Percentiles rank a stretch among this genome's conserved stretches.
These are phyloP conservation scores for Lecanicillium sp. DNA, from an alignment of 2,329 filamentous ascomycete species.

Conservation along the genomic window DNA sequence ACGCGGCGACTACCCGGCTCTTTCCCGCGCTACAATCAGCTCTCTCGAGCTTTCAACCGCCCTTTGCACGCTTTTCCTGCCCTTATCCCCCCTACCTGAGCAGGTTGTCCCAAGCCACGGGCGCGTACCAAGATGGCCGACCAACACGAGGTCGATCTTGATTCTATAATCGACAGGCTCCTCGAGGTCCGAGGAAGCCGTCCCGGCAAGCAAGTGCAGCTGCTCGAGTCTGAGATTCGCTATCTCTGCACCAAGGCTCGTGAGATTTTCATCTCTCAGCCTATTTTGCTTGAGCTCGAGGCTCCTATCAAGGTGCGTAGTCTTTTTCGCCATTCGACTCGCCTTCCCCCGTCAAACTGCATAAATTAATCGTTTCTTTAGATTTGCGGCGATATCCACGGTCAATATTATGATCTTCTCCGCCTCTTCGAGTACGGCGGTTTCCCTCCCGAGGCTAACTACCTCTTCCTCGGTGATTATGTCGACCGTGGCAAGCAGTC, in stretches of 20 bases:
- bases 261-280: conserved; percentile 99
- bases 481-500: conserved; percentile 99
- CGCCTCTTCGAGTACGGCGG: conserved; percentile 97
- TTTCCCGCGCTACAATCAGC: not conserved
- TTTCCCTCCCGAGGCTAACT: conserved; percentile 97
- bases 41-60: not conserved
- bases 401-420: conserved; percentile 96
- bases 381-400: conserved; percentile 99
- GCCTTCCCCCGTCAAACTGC: too few relatives aligned
- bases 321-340: not conserved
- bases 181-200: conserved; percentile 96
- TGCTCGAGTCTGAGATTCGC: conserved; percentile 92
- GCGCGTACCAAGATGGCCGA: conserved; percentile 45
- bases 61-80: not conserved
- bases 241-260: conserved; percentile 97
- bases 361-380: conserved; percentile 29
- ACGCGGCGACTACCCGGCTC: not conserved
- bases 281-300: conserved; percentile 93
- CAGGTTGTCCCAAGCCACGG: conserved; percentile 30
- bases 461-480: conserved; percentile 98
- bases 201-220: conserved; percentile 96
- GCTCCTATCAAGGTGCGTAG: conserved; percentile 90
- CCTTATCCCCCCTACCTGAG: conserved; percentile 17
- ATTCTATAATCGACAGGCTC: conserved; percentile 98
- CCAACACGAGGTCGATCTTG: conserved; percentile 87